These are phyloP conservation scores for Botrytis tulipae DNA, from an alignment of 2,329 filamentous ascomycete genomes.

Conservation along the genomic window DNA sequence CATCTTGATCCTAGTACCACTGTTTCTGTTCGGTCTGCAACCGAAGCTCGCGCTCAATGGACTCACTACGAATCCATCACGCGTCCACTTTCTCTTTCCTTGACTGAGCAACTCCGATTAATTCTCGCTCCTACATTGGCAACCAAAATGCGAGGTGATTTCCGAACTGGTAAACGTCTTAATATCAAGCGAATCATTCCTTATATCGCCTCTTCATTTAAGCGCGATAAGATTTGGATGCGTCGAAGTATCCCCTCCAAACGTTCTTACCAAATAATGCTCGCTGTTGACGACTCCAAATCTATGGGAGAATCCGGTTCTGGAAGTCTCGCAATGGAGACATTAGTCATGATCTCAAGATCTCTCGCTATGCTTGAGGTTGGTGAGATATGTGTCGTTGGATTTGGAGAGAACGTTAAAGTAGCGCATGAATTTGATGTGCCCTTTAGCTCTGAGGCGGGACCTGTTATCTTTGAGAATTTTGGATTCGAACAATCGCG, in stretches of 20 bases:
- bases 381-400: conserved; percentile 86
- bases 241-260: conserved; percentile 87
- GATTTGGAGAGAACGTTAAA: conserved; percentile 81
- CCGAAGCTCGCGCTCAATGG: conserved; percentile 75
- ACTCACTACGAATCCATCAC: conserved; percentile 79
- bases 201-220: conserved; percentile 97
- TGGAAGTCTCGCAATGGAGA: conserved; percentile 83
- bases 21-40: conserved; percentile 41
- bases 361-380: conserved; percentile 90
- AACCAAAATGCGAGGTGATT: conserved; percentile 93
- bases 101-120: conserved; percentile 92
- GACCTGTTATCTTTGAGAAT: conserved; percentile 77
- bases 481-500: conserved; percentile 84
- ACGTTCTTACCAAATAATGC: conserved; percentile 92
- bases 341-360: conserved; percentile 85
- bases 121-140: conserved; percentile 93
- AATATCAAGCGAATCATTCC: conserved; percentile 99
- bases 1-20: conserved; percentile 52
- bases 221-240: conserved; percentile 99
- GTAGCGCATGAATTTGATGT: conserved; percentile 83
- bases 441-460: conserved; percentile 77
- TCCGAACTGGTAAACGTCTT: conserved; percentile 94
- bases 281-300: conserved; percentile 93
- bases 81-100: conserved; percentile 78
- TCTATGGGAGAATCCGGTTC: conserved; percentile 83